Base-by-base conservation (phyloP, 768 basidiomycete genomes). In the Boletus reticuloceps region DNA sequence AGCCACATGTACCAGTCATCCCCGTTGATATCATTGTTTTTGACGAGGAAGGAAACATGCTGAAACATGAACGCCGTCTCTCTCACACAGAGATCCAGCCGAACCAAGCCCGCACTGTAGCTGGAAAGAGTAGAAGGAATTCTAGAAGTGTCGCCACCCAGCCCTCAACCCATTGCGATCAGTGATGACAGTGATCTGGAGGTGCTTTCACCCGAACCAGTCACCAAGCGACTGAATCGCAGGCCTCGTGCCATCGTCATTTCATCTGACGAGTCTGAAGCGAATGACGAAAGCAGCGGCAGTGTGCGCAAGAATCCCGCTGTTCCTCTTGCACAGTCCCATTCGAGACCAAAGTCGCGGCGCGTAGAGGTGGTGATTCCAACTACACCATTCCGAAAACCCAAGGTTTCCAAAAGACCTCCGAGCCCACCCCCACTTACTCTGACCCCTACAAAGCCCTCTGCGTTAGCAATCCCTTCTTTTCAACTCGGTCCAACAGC, bases 21-120 rank as follows among this genome's bases (percentile, higher is more conserved):
- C 77, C 83, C 39, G 74, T 89, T 47, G 86, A 91, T 44, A 90
- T 91, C 48, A 72, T 84, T 37, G 74, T 88, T 36, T 52, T 90
- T 22, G 88, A 91, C 65, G 77, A 79, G 31, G 64, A 74, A 31
- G 89, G 89, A 13, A 75, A 69, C 47, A 80, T 74, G 34, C 55
- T 91, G 42, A 80, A 77, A 52, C 78, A 82, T 63, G 89, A 91
- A 67, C 74, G 78, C 56, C 75, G 89, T 52, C 73, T 83, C 11
- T 83, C 84, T 5, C 73, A 77, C 44, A 71, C 77, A 17, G 73
- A 77, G 48, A 58, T 78, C 5, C 72, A 73, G 40, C 54, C 69
- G 22, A 82, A 79, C 61, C 65, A 44, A 27, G 47, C 40, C 10
- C 49, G 49, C 54, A 37, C 29, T 34, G 17, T 47, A 27, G 25